Conservation (phyloP, 306 rosid species). For the Ammopiptanthus mongolicus region DNA sequence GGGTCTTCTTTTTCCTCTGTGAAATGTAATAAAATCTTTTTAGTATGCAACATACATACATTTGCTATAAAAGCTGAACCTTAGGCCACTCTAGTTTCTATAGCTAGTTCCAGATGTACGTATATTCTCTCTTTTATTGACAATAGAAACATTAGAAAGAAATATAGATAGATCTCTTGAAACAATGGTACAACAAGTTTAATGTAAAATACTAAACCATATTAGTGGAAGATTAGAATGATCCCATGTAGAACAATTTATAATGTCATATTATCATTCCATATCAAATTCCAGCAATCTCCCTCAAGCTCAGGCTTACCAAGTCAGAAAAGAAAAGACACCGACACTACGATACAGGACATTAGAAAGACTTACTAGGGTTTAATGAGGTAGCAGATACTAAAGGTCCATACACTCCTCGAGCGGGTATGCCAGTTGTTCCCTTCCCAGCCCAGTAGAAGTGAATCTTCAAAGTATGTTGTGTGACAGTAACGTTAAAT, state of each 20-base stretch:
- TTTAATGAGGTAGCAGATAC: slow-evolving; percentile 82
- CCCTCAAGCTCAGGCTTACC: not conserved
- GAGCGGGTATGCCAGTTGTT: slow-evolving; percentile 90
- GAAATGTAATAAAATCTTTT: not conserved
- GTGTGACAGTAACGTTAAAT: slow-evolving; percentile 47
- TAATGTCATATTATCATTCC: not conserved
- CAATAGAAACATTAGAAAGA: not conserved
- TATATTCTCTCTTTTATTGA: not conserved
- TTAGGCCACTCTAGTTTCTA: not conserved
- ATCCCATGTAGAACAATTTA: not conserved
- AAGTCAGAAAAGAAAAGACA: not conserved
- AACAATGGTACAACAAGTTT: not conserved
- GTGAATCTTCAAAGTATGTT: slow-evolving; percentile 69
- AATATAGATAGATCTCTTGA: not conserved
- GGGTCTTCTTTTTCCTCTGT: not conserved
- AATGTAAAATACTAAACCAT: not conserved
- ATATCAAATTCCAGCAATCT: not conserved
- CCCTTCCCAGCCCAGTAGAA: slow-evolving; percentile 97
- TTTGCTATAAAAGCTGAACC: not conserved
- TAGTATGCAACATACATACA: not conserved
- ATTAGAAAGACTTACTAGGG: slow-evolving; percentile 62
- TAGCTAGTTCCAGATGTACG: not conserved
- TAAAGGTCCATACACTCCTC: slow-evolving; percentile 92
- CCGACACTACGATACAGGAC: not conserved
- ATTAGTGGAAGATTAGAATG: not conserved